A percentile compares a stretch with the other conserved stretches of the same genome.
These are phyloP conservation scores for Aureobasidium sp. DNA, from an alignment of 2,329 filamentous ascomycete genomes.

Conservation along the genomic window DNA sequence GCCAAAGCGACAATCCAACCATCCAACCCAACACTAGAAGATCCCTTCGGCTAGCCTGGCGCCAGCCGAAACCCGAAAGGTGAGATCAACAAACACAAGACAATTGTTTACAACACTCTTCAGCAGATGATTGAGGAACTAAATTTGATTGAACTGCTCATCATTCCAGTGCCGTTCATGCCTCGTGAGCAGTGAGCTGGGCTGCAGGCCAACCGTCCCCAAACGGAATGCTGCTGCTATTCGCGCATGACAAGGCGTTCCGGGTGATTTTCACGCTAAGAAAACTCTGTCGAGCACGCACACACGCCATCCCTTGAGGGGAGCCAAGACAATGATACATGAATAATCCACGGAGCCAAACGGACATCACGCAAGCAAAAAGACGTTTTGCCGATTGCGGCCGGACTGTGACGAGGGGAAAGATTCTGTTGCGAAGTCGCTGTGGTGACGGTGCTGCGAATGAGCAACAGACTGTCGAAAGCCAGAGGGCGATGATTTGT, in stretches of 20 bases:
- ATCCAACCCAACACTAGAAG: constrained; percentile 7
- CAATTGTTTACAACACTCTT: constrained; percentile 2
- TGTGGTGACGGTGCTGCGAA: not conserved
- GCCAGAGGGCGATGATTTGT: not conserved
- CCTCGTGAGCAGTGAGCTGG: constrained; percentile 12
- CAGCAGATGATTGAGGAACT: constrained; percentile 5
- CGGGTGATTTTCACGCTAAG: constrained; percentile 12
- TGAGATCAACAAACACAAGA: constrained; percentile 14
- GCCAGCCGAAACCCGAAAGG: constrained; percentile 2
- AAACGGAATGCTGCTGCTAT: constrained; percentile 16
- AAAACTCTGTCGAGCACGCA: constrained; percentile 14
- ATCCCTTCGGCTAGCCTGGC: constrained; percentile 1
- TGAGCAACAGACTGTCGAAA: not conserved
- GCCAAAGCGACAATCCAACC: constrained; percentile 1
- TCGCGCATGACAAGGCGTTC: constrained; percentile 13
- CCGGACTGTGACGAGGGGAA: not conserved
- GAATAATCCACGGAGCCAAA: constrained; percentile 1
- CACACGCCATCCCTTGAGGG: not conserved
- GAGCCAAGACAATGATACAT: constrained; percentile 13
- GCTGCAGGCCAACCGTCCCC: constrained; percentile 9
- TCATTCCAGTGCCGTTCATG: constrained; percentile 15
- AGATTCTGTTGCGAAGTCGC: not conserved
- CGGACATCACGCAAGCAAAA: constrained; percentile 15
- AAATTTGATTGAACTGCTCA: constrained; percentile 14
- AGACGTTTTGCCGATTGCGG: constrained; percentile 12